Conservation (phyloP, 2,329 filamentous ascomycete genomes). For the Diaporthe ampelina region DNA sequence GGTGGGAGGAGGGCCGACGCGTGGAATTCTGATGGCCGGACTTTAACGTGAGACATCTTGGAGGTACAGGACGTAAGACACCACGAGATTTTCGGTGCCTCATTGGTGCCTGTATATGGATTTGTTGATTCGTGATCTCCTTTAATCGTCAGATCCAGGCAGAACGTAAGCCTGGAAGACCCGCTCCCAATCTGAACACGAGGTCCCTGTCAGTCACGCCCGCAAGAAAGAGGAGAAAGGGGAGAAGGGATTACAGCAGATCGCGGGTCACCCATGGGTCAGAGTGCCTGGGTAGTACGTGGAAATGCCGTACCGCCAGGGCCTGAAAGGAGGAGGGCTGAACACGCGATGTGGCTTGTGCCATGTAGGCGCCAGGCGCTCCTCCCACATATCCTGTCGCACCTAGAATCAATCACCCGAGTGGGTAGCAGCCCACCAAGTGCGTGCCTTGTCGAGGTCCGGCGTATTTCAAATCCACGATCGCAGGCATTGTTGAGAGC, state of each 20-base stretch:
- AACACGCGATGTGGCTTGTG: constrained; percentile 43
- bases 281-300: not conserved
- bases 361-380: constrained; percentile 32
- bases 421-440: not conserved
- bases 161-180: constrained; percentile 1
- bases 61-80: constrained; percentile 34
- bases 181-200: constrained; percentile 16
- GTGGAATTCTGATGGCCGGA: constrained; percentile 17
- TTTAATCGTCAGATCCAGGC: not conserved
- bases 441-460: not conserved
- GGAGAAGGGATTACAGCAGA: not conserved
- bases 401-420: constrained; percentile 18
- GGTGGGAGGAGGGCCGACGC: constrained; percentile 16
- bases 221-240: not conserved
- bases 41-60: constrained; percentile 29
- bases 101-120: not conserved
- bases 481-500: constrained; percentile 8
- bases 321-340: constrained; percentile 36
- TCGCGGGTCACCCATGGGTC: constrained; percentile 9
- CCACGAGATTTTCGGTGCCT: constrained; percentile 21
- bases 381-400: constrained; percentile 24
- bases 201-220: constrained; percentile 1
- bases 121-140: not conserved
- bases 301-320: not conserved
- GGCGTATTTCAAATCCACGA: constrained; percentile 16